Evolutionary conservation across 495 filamentous ascomycete species (phyloP).

Genomic region (Ascodesmis nigricans): DNA sequence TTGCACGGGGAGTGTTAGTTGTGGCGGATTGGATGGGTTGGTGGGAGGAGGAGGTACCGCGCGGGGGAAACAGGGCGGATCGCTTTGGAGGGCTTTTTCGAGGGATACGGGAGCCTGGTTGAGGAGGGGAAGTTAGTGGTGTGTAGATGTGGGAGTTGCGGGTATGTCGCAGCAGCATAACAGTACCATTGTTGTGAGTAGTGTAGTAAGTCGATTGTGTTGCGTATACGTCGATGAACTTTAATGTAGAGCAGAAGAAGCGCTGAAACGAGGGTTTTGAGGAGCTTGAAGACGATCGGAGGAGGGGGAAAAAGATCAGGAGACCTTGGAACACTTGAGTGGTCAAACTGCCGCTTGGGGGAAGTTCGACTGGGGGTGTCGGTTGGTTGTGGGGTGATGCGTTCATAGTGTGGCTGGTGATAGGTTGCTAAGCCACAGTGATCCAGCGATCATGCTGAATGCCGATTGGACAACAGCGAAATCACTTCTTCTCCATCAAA

Average conservation of each 20-base stretch:
- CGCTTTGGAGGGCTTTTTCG: conserved; percentile 47
- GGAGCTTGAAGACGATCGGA: conserved; percentile 11
- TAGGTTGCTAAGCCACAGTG: too few species aligned
- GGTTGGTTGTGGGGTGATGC: conserved; percentile 4
- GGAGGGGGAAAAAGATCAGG: conserved; percentile 15
- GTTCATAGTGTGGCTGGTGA: neutral
- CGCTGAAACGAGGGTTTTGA: too few species aligned
- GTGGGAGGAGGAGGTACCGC: conserved; percentile 28
- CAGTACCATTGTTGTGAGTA: too few species aligned
- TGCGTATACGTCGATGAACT: too few species aligned
- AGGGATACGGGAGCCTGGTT: conserved; percentile 20
- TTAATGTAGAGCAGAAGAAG: conserved; percentile 12
- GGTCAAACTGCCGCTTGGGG: conserved; percentile 10
- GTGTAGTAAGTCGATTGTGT: too few species aligned
- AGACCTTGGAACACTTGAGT: conserved; percentile 8
- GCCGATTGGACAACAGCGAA: too few species aligned
- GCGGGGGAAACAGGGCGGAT: conserved; percentile 71
- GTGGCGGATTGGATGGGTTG: conserved; percentile 1
- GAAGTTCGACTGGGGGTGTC: conserved; percentile 11
- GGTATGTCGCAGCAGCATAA: conserved; percentile 3
- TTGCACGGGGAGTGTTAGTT: conserved; percentile 8
- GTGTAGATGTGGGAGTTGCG: conserved; percentile 4
- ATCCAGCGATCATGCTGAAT: too few species aligned
- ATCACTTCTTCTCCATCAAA: too few species aligned
- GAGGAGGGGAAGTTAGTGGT: neutral